Percentiles rank a stretch among this genome's conserved stretches.
Conservation (phyloP, 2,329 filamentous ascomycete genomes). For the Pestalotiopsis sp. region DNA sequence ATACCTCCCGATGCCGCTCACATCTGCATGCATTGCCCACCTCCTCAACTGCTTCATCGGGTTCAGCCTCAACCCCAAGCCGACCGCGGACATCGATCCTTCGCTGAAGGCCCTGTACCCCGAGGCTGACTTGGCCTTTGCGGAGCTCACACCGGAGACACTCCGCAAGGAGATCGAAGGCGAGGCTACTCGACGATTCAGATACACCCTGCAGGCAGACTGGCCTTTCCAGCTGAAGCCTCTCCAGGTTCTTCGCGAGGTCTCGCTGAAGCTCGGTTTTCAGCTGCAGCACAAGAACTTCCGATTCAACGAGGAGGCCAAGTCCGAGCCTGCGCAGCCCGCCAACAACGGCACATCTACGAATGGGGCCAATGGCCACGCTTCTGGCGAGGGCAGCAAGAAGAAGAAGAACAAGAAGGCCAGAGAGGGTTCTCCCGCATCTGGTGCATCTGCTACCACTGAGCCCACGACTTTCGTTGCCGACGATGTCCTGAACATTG, state of each 20-base stretch:
- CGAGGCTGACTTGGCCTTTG: slow-evolving; percentile 81
- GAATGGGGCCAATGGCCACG: slow-evolving; percentile 40
- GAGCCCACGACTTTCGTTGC: slow-evolving; percentile 68
- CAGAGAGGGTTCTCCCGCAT: slow-evolving; percentile 55
- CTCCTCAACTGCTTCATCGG: slow-evolving; percentile 93
- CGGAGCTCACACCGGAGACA: slow-evolving; percentile 73
- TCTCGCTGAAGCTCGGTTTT: slow-evolving; percentile 85
- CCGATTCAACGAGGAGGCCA: slow-evolving; percentile 54
- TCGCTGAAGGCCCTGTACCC: slow-evolving; percentile 75
- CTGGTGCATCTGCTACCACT: slow-evolving; percentile 43
- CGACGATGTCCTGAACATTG: slow-evolving; percentile 88
- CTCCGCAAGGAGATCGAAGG: slow-evolving; percentile 71
- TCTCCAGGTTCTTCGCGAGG: slow-evolving; percentile 85
- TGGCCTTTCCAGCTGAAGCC: slow-evolving; percentile 73
- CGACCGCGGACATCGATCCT: slow-evolving; percentile 76
- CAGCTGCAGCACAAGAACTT: slow-evolving; percentile 84
- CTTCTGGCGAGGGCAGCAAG: slow-evolving; percentile 54
- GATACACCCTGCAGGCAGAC: slow-evolving; percentile 69
- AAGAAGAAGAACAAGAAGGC: slow-evolving; percentile 64
- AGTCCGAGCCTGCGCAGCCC: slow-evolving; percentile 27
- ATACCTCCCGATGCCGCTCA: slow-evolving; percentile 77
- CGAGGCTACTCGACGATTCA: slow-evolving; percentile 75
- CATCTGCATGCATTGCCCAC: slow-evolving; percentile 80
- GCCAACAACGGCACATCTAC: slow-evolving; percentile 33
- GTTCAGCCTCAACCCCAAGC: slow-evolving; percentile 72